Evolutionary conservation across 805 yeast genomes (phyloP), one percentile per base, ranked within the genome.

Genomic region (Kodamaea laetipori): DNA sequence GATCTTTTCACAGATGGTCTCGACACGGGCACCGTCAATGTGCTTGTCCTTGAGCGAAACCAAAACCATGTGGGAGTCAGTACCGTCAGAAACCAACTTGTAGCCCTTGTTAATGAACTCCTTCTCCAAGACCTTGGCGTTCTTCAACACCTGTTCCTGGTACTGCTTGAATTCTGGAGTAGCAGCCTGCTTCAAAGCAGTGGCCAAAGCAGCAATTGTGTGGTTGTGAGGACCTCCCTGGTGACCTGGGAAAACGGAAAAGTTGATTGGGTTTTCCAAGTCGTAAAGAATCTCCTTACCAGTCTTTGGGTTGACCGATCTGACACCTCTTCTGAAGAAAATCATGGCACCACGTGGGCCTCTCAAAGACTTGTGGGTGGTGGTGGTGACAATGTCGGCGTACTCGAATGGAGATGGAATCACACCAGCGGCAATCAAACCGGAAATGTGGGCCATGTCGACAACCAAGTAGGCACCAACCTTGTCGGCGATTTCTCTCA

Each of bases 211-310:
- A 51, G 96, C 82, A 61, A 92, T 92, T 57, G 98, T 92, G 71
- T 92, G 97, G 75, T 92, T 92, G 71, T 92, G 98, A 55, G 99
- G 99, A 63, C 99, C 99, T 76, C 99, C 99, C 76, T 92, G 99
- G 69, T 92, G 98, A 52, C 95, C 98, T 56, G 99, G 99, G 87
- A 92, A 92, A 44, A 92, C 98, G 24, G 97, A 88, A 64, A 92
- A 92, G 78, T 92, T 92, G 70, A 92, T 90, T 64, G 82, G 85
- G 63, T 82, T 81, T 70, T 92, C 98, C 61, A 92, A 79, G 58
- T 92, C 97, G 66, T 89, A 90, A 40, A 77, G 71, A 44, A 85
- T 74, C 69, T 88, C 90, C 67, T 86, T 87, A 53, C 97, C 97
- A 55, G 81, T 81, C 76, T 87, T 88, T 58, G 82, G 70, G 55